Percentiles rank a stretch among this genome's conserved stretches.
Evolutionary conservation across 768 basidiomycete species (phyloP).

Genomic region (Melanogaster broomeanus): DNA sequence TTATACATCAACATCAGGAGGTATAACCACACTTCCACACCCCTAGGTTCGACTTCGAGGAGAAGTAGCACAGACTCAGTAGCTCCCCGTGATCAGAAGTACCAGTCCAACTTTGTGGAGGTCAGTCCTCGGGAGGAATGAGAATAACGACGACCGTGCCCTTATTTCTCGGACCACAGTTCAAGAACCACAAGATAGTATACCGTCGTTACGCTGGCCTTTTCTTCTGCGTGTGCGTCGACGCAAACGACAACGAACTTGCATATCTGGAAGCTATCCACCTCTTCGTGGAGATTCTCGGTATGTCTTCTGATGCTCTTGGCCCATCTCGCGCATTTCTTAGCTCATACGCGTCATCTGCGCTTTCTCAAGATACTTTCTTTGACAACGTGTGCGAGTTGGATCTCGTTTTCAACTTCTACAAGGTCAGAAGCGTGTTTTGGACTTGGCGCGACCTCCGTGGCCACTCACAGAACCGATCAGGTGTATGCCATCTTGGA

Average conservation of each 20-base stretch:
- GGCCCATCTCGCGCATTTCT: background rate
- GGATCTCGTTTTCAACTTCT: slow-evolving; percentile 98
- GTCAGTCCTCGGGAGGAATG: slow-evolving; percentile 49
- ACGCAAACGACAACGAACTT: slow-evolving; percentile 97
- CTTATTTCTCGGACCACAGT: slow-evolving; percentile 48
- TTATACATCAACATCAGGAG: background rate
- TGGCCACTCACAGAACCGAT: background rate
- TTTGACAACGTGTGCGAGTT: slow-evolving; percentile 99
- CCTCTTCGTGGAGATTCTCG: slow-evolving; percentile 96
- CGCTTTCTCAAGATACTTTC: slow-evolving; percentile 74
- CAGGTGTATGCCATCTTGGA: slow-evolving; percentile 98
- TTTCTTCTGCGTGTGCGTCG: slow-evolving; percentile 97
- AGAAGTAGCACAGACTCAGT: slow-evolving; percentile 95
- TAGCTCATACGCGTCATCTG: background rate
- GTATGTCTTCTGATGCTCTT: slow-evolving; percentile 45
- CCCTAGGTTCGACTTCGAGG: slow-evolving; percentile 86
- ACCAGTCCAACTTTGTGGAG: slow-evolving; percentile 99
- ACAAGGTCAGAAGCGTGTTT: slow-evolving; percentile 61
- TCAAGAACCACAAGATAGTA: slow-evolving; percentile 96
- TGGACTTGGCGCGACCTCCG: slow-evolving; percentile 1
- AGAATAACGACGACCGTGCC: background rate
- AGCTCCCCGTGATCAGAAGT: slow-evolving; percentile 96
- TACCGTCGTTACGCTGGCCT: slow-evolving; percentile 97
- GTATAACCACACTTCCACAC: background rate
- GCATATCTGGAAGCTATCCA: slow-evolving; percentile 98